These are phyloP conservation scores for Xanthoconium purpureum DNA, from an alignment of 768 basidiomycete genomes.

Conservation along the genomic window DNA sequence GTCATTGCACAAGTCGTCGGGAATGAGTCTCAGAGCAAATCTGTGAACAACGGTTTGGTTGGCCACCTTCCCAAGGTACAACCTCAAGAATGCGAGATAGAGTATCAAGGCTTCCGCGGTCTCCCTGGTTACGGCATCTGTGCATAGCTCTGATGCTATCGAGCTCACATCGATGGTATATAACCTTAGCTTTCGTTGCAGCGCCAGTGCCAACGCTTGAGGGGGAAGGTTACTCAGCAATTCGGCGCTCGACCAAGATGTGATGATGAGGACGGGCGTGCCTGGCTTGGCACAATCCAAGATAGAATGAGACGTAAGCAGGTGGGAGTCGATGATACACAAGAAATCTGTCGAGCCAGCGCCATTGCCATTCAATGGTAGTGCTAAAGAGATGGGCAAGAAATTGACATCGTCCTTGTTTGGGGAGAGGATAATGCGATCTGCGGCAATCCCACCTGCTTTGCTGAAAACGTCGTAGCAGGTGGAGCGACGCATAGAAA, in stretches of 20 bases:
- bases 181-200: constrained; percentile 51
- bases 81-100: constrained; percentile 77
- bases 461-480: constrained; percentile 76
- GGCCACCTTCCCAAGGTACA: constrained; percentile 72
- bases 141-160: constrained; percentile 38
- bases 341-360: constrained; percentile 62
- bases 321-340: constrained; percentile 68
- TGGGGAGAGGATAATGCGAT: constrained; percentile 64
- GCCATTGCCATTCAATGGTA: constrained; percentile 55
- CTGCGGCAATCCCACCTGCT: constrained; percentile 64
- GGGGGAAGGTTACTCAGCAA: constrained; percentile 63
- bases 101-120: constrained; percentile 56
- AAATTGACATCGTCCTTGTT: constrained; percentile 36
- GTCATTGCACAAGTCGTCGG: constrained; percentile 42
- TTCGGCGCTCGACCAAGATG: constrained; percentile 76
- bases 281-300: constrained; percentile 62
- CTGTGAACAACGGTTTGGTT: constrained; percentile 50
- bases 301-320: constrained; percentile 77
- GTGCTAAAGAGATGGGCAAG: constrained; percentile 50
- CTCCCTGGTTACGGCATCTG: constrained; percentile 35
- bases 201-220: constrained; percentile 40
- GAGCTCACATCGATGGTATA: constrained; percentile 59
- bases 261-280: constrained; percentile 70
- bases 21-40: constrained; percentile 46
- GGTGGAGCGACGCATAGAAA: constrained; percentile 59